Evolutionary conservation across 2,329 filamentous ascomycete species (phyloP), one percentile per base, ranked within the genome.

Genomic region (Pseudogymnoascus sp.): DNA sequence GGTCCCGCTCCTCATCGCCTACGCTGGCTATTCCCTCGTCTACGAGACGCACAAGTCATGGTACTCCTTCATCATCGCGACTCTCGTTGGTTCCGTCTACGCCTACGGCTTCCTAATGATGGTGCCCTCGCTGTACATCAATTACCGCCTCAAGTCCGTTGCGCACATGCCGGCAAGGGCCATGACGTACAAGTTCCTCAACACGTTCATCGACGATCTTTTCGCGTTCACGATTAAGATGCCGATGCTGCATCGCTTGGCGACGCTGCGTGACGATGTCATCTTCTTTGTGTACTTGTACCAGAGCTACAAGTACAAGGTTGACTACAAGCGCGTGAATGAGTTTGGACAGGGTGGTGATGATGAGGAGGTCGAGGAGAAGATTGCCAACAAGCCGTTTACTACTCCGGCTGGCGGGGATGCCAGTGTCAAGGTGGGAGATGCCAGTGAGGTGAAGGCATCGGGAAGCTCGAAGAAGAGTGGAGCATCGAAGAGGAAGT

Each of bases 221-320:
- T 99, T 99, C 73, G 95, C 95, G 1, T 99, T 97, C 73, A 99
- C 95, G 40, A 97, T 99, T 80, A 97, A 97, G 80, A 99, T 99
- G 95, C 95, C 95, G 0, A 86, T 93, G 67, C 81, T 99, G 61
- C 95, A 99, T 76, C 86, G 95, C 14, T 81, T 99, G 61, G 92
- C 95, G 0, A 97, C 95, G 0, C 83, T 99, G 67, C 84, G 95
- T 66, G 95, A 99, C 74, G 95, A 99, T 73, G 82, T 99, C 68
- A 97, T 99, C 73, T 99, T 99, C 82, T 99, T 99, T 74, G 83
- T 99, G 65, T 99, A 97, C 78, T 71, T 99, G 3, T 99, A 99
- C 77, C 95, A 99, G 79, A 85, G 88, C 66, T 99, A 86, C 84
- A 88, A 88, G 63, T 99, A 99, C 81, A 91, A 88, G 78, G 82